Conservation (phyloP, 768 basidiomycete species). For the Dacryopinax primogenitus region DNA sequence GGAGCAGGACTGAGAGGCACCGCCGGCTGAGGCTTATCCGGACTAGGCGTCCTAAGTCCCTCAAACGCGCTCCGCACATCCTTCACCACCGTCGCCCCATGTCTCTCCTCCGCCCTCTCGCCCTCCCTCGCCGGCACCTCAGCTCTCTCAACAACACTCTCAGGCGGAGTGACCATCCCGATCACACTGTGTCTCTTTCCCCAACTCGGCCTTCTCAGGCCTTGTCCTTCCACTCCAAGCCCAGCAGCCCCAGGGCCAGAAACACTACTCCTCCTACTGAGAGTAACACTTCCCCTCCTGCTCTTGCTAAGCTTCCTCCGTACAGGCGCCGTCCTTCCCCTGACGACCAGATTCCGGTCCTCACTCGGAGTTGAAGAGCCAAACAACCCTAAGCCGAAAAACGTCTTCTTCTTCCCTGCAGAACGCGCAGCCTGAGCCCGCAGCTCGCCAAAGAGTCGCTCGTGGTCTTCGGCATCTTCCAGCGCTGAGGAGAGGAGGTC, state of each 20-base stretch:
- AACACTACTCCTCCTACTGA: constrained; percentile 2
- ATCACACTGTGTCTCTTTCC: constrained; percentile 4
- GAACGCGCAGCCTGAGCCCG: not conserved
- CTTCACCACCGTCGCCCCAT: not conserved
- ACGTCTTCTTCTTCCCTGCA: not conserved
- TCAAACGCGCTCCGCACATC: not conserved
- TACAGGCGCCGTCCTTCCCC: not conserved
- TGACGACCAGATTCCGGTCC: not conserved
- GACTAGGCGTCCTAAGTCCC: not conserved
- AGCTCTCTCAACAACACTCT: too few species aligned
- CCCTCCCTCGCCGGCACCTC: not conserved
- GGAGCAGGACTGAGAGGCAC: not conserved
- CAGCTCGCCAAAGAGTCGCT: not conserved
- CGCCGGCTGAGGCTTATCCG: not conserved
- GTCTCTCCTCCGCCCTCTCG: not conserved
- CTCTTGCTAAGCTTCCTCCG: not conserved
- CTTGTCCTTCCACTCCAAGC: not conserved
- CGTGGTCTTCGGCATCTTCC: not conserved
- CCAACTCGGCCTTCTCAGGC: not conserved
- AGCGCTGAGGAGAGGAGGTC: not conserved
- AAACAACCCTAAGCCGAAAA: not conserved
- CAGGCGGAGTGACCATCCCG: not conserved
- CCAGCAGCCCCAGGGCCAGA: not conserved
- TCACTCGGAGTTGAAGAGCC: not conserved
- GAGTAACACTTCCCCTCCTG: not conserved